phyloP scores from a whole-genome alignment of 805 yeast genomes.

The Ogataea pignaliae region DNA sequence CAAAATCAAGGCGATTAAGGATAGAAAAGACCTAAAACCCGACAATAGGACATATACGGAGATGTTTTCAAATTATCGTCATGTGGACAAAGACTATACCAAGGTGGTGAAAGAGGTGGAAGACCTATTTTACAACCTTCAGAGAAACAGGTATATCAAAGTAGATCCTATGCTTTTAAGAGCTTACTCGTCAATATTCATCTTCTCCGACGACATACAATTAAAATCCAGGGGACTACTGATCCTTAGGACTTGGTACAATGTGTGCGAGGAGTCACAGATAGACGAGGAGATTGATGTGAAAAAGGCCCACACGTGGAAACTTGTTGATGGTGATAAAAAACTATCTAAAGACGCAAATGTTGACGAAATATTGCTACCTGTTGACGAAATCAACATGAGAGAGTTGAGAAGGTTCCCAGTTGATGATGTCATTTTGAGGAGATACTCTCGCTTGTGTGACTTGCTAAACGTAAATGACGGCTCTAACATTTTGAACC shows the following conservation, averaged over 20 bases:
- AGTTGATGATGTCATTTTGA: slow-evolving; percentile 16
- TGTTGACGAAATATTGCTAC: slow-evolving; percentile 7
- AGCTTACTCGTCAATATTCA: slow-evolving; percentile 23
- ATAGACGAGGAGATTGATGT: slow-evolving; percentile 10
- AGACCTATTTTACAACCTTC: slow-evolving; percentile 16
- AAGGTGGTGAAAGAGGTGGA: slow-evolving; percentile 20
- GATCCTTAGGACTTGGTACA: slow-evolving; percentile 26
- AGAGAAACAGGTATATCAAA: slow-evolving; percentile 11
- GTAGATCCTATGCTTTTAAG: slow-evolving; percentile 18
- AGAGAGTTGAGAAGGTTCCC: slow-evolving; percentile 18
- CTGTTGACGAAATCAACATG: slow-evolving; percentile 15
- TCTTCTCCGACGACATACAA: slow-evolving; percentile 22
- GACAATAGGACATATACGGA: slow-evolving; percentile 33
- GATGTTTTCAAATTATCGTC: slow-evolving; percentile 19
- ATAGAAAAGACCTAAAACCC: slow-evolving; percentile 22
- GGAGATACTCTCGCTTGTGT: slow-evolving; percentile 3
- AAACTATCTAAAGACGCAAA: slow-evolving; percentile 5
- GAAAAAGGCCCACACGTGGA: not conserved
- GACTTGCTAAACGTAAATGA: no score
- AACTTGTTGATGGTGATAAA: slow-evolving; percentile 6
- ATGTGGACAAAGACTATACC: slow-evolving; percentile 7
- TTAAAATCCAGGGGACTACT: slow-evolving; percentile 23
- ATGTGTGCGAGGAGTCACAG: slow-evolving; percentile 20
- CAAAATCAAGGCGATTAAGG: slow-evolving; percentile 16
- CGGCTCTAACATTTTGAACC: no score